Conservation (phyloP, 352 stramenopile species). For the Phytophthora pistaciae region DNA sequence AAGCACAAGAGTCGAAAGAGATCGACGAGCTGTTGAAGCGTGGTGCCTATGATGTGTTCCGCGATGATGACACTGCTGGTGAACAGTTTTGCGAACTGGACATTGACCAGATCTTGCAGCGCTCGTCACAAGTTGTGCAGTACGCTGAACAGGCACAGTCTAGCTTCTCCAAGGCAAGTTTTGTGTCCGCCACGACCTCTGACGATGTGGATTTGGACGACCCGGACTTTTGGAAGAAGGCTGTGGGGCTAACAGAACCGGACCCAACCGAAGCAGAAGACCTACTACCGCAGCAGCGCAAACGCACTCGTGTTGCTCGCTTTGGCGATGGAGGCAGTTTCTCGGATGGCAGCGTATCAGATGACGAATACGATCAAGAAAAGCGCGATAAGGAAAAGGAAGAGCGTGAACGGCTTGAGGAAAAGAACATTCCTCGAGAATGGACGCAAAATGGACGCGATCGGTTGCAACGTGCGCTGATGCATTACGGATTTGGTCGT, state of each 20-base stretch:
- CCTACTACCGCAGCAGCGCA: conserved; percentile 82
- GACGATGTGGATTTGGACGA: conserved; percentile 98
- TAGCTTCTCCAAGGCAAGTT: conserved; percentile 94
- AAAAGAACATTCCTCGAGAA: conserved; percentile 77
- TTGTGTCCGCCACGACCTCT: conserved; percentile 88
- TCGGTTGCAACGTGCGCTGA: conserved; percentile 83
- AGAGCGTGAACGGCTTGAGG: conserved; percentile 60
- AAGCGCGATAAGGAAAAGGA: conserved; percentile 64
- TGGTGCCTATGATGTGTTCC: conserved; percentile 93
- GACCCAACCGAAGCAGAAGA: conserved; percentile 67
- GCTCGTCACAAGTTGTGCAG: conserved; percentile 86
- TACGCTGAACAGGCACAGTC: conserved; percentile 87
- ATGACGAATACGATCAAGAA: conserved; percentile 61
- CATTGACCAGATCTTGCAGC: conserved; percentile 98
- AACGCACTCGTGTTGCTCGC: conserved; percentile 84
- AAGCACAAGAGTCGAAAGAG: conserved; percentile 90
- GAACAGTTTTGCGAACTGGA: conserved; percentile 98
- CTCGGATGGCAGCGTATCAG: conserved; percentile 77
- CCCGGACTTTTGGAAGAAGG: conserved; percentile 99
- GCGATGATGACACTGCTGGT: conserved; percentile 89
- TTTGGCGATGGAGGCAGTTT: conserved; percentile 76
- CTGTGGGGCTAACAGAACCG: conserved; percentile 88
- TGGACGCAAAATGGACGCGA: conserved; percentile 91
- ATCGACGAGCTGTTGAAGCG: conserved; percentile 94
- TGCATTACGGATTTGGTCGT: conserved; percentile 89